Conservation (phyloP, 192 early-diverging fungal species). For the Diversispora epigaea region DNA sequence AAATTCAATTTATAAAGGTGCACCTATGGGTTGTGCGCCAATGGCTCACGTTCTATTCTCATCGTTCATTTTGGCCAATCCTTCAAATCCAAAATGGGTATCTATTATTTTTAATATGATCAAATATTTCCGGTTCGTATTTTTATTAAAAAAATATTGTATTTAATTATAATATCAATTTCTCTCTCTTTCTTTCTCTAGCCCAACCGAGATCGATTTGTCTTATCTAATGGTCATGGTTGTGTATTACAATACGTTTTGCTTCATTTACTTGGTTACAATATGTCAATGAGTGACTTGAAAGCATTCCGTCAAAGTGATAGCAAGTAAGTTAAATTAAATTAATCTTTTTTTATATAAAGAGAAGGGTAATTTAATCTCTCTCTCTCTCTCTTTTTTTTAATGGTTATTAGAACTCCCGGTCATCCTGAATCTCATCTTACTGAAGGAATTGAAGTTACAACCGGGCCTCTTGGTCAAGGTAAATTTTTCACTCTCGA, state of each 20-base stretch:
- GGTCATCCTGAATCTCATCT: slow-evolving; percentile 91
- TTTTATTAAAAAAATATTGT: not conserved
- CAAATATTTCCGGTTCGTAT: not conserved
- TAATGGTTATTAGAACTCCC: slow-evolving; percentile 68
- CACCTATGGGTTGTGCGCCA: slow-evolving; percentile 97
- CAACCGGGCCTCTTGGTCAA: slow-evolving; percentile 64
- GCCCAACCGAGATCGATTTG: slow-evolving; percentile 95
- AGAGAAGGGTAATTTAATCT: not conserved
- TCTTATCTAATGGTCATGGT: slow-evolving; percentile 97
- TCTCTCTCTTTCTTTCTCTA: slow-evolving; percentile 15
- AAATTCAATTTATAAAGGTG: slow-evolving; percentile 49
- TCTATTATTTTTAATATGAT: slow-evolving; percentile 25
- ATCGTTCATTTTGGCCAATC: slow-evolving; percentile 79
- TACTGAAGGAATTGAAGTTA: slow-evolving; percentile 93
- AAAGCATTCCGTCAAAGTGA: slow-evolving; percentile 84
- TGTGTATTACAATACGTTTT: slow-evolving; percentile 90
- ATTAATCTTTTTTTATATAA: not conserved
- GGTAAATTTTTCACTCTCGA: slow-evolving; percentile 28
- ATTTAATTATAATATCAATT: not conserved
- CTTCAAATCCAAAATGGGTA: slow-evolving; percentile 87
- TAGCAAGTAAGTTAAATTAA: slow-evolving; percentile 64
- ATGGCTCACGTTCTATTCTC: slow-evolving; percentile 90
- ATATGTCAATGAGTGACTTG: slow-evolving; percentile 85
- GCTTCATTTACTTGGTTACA: slow-evolving; percentile 86
- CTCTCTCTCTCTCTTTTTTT: not conserved